phyloP scores from a whole-genome alignment of 1,284 basidiomycete species.

The Boletus sp. region DNA sequence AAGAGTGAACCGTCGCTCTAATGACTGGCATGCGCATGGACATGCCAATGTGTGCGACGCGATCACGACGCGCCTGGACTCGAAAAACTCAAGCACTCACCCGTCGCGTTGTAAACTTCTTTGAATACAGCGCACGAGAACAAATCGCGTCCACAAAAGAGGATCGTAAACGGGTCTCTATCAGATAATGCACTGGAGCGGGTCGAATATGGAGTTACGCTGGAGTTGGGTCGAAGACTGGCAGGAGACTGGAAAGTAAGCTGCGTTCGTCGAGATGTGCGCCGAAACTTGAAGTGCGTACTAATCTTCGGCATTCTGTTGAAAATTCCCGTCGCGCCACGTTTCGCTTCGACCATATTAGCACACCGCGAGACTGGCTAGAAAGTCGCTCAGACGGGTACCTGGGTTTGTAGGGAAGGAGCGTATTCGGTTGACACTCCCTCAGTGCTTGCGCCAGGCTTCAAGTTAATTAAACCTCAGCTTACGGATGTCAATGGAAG shows the following conservation, averaged over 20 bases:
- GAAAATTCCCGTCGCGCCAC: neutral
- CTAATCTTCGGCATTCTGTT: neutral
- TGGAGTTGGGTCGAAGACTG: neutral
- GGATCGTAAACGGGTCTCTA: slow-evolving; percentile 45
- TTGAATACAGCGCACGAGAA: slow-evolving; percentile 58
- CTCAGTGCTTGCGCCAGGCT: no score
- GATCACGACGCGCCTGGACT: neutral
- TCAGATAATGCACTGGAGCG: neutral
- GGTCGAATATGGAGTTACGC: neutral
- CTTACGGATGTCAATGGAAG: no score
- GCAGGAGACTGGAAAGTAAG: neutral
- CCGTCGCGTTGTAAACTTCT: slow-evolving; percentile 44
- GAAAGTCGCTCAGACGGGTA: neutral
- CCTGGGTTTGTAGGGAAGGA: neutral
- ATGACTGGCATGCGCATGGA: neutral
- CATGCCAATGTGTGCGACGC: neutral
- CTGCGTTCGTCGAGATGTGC: neutral
- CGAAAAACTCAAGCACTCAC: slow-evolving; percentile 40
- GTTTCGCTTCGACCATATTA: neutral
- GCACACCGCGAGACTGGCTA: neutral
- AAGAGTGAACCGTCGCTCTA: neutral
- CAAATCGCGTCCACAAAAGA: slow-evolving; percentile 60
- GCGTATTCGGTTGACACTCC: no score
- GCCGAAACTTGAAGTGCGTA: neutral
- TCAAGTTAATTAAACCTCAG: slow-evolving; percentile 18